Percentiles rank a stretch among this genome's conserved stretches.
phyloP scores from a whole-genome alignment of 2,329 filamentous ascomycete genomes.

The Talaromyces sp. region DNA sequence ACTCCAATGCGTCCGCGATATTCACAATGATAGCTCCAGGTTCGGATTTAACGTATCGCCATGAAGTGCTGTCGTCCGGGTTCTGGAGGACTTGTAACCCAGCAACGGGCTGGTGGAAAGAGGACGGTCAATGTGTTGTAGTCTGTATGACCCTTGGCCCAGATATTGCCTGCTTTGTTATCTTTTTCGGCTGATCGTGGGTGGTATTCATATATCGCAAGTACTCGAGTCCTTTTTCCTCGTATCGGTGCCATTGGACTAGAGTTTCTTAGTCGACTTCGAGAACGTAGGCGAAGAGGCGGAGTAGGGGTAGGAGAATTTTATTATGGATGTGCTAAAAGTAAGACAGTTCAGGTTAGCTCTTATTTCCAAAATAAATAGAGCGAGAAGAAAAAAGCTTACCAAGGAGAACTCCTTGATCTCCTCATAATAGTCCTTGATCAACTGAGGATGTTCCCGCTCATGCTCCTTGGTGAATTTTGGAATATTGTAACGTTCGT shows the following conservation, averaged over 20 bases:
- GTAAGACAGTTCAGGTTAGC: background rate
- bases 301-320: slow-evolving; percentile 48
- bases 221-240: slow-evolving; percentile 59
- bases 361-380: background rate
- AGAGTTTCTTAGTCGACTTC: slow-evolving; percentile 60
- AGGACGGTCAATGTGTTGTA: slow-evolving; percentile 57
- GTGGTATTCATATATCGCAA: slow-evolving; percentile 63
- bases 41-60: slow-evolving; percentile 54
- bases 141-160: slow-evolving; percentile 56
- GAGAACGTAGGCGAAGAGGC: slow-evolving; percentile 61
- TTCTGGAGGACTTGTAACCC: slow-evolving; percentile 54
- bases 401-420: slow-evolving; percentile 18
- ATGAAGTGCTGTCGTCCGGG: slow-evolving; percentile 40
- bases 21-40: slow-evolving; percentile 55
- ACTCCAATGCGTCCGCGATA: slow-evolving; percentile 51
- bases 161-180: slow-evolving; percentile 45
- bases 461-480: slow-evolving; percentile 19
- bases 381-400: background rate
- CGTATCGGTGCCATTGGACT: slow-evolving; percentile 57
- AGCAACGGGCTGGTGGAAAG: slow-evolving; percentile 60
- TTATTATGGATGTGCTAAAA: slow-evolving; percentile 16
- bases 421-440: slow-evolving; percentile 14
- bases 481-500: slow-evolving; percentile 20
- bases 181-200: slow-evolving; percentile 52
- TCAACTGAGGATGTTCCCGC: slow-evolving; percentile 15